Conservation (phyloP, 768 basidiomycete genomes). For the Artomyces pyxidatus region DNA sequence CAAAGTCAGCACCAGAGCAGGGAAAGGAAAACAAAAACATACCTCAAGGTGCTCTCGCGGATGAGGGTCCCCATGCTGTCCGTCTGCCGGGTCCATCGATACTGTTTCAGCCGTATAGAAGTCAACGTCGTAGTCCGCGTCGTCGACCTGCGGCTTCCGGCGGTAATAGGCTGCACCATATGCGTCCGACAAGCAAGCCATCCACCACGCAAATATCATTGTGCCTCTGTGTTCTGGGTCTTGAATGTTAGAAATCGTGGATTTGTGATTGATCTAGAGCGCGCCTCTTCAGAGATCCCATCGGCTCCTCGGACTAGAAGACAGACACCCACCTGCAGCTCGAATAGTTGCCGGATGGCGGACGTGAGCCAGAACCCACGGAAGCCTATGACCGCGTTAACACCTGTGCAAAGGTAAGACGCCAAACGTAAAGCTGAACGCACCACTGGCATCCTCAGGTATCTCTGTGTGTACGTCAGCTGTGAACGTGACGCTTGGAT, state of each 20-base stretch:
- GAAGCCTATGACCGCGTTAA: too few species aligned
- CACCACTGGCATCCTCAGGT: constrained; percentile 66
- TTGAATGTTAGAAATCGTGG: constrained; percentile 62
- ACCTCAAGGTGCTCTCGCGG: constrained; percentile 79
- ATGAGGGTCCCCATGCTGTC: constrained; percentile 21
- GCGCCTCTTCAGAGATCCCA: too few species aligned
- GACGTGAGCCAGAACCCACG: constrained; percentile 80
- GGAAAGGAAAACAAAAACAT: constrained; percentile 11
- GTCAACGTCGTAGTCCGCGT: constrained; percentile 86
- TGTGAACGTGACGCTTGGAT: constrained; percentile 3
- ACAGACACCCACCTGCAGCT: constrained; percentile 58
- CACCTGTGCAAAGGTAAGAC: constrained; percentile 28
- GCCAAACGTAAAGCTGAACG: constrained; percentile 10
- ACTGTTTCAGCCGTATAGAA: constrained; percentile 73
- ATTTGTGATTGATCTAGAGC: constrained; percentile 76
- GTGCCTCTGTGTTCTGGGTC: constrained; percentile 72
- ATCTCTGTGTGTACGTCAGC: constrained; percentile 41
- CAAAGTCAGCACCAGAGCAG: too few species aligned
- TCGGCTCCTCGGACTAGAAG: too few species aligned
- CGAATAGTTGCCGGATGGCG: constrained; percentile 70
- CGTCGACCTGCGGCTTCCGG: constrained; percentile 68
- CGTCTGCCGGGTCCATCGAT: constrained; percentile 32
- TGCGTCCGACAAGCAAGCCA: constrained; percentile 80
- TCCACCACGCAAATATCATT: constrained; percentile 93
- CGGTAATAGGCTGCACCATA: constrained; percentile 80